These are phyloP conservation scores for Erysimum cheiri DNA, from an alignment of 441 rosid genomes.

Conservation along the genomic window DNA sequence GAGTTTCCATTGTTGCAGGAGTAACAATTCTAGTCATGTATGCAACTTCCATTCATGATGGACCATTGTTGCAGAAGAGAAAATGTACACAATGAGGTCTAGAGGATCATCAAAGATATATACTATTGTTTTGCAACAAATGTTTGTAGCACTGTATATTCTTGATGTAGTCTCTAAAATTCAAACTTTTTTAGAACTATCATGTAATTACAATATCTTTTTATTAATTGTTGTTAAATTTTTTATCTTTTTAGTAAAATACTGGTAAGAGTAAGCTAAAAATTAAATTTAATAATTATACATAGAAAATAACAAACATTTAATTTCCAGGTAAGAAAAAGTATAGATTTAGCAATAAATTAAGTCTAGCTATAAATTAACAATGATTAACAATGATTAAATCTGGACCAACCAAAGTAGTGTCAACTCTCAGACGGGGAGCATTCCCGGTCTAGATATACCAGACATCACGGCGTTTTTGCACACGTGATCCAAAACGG, in stretches of 20 bases:
- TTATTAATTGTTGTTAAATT: no score
- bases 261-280: background rate
- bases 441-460: background rate
- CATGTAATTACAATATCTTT: background rate
- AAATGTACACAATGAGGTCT: constrained; percentile 2
- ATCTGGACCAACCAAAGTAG: constrained; percentile 1
- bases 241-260: no score
- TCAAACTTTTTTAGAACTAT: background rate
- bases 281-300: no score
- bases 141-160: background rate
- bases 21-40: background rate
- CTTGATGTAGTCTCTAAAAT: background rate
- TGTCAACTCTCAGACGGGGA: background rate
- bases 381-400: background rate
- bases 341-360: background rate
- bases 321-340: background rate
- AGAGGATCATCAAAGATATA: background rate
- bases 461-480: background rate
- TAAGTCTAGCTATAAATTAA: background rate
- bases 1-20: constrained; percentile 18
- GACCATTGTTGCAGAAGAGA: constrained; percentile 3
- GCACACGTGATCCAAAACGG: constrained; percentile 24
- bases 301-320: no score
- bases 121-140: constrained; percentile 10
- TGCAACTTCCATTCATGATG: background rate